phyloP scores from a whole-genome alignment of 2,329 filamentous ascomycete species.

The Trichoderma breve region DNA sequence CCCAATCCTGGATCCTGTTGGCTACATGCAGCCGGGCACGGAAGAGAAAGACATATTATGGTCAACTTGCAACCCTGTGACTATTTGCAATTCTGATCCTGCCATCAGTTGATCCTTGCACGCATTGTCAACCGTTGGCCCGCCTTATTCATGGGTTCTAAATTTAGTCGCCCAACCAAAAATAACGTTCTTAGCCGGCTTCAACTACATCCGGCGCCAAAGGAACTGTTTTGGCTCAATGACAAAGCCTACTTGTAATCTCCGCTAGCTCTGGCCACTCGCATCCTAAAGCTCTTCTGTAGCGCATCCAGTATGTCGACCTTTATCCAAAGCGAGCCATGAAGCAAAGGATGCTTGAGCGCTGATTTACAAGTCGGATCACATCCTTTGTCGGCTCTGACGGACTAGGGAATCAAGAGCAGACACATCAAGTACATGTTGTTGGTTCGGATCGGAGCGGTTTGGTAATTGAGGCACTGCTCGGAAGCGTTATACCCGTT shows the following conservation, averaged over 20 bases:
- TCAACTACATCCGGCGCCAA: background rate
- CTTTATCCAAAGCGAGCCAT: background rate
- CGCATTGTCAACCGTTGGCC: background rate
- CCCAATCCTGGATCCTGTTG: background rate
- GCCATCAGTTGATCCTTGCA: background rate
- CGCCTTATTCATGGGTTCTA: conserved; percentile 9
- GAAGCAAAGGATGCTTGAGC: background rate
- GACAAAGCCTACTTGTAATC: background rate
- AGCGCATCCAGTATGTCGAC: background rate
- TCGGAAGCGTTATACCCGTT: background rate
- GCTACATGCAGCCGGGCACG: background rate
- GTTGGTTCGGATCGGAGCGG: background rate
- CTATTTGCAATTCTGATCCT: background rate
- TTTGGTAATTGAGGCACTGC: background rate
- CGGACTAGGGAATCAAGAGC: background rate
- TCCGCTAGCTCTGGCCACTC: background rate
- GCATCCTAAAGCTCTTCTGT: background rate
- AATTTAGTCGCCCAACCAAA: background rate
- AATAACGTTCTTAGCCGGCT: conserved; percentile 6
- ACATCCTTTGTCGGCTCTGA: background rate
- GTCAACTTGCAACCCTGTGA: background rate
- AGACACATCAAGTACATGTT: background rate
- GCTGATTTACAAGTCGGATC: background rate
- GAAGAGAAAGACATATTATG: background rate
- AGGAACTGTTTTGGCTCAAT: background rate